Evolutionary conservation across 1,139 yeast genomes (phyloP).

Genomic region (Saccharomycopsis hybrid): DNA sequence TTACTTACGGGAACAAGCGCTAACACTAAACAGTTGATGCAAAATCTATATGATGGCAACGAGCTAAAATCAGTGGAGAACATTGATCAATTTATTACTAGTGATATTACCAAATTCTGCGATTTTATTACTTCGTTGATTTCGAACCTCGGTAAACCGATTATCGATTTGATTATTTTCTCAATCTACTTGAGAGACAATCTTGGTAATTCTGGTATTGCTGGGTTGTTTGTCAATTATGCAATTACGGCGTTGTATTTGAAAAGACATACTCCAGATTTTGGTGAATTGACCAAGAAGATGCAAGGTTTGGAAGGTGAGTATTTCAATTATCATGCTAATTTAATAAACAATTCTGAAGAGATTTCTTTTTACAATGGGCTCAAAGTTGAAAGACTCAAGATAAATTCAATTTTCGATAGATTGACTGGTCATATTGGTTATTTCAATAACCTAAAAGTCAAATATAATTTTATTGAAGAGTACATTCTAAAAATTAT

Average conservation of each 20-base stretch:
- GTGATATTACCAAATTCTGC: conserved; percentile 77
- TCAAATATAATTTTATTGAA: conserved; percentile 67
- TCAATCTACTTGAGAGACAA: conserved; percentile 78
- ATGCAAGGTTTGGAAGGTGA: conserved; percentile 77
- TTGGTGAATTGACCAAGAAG: conserved; percentile 71
- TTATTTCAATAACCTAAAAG: conserved; percentile 38
- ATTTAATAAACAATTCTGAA: conserved; percentile 82
- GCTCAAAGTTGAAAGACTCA: conserved; percentile 68
- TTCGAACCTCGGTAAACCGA: conserved; percentile 87
- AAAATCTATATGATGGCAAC: neutral
- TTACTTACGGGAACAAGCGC: neutral
- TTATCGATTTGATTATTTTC: conserved; percentile 82
- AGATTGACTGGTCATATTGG: conserved; percentile 48
- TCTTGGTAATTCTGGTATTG: conserved; percentile 77
- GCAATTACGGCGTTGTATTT: conserved; percentile 72
- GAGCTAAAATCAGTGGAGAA: conserved; percentile 26
- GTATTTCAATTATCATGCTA: conserved; percentile 80
- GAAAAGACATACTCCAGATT: conserved; percentile 72
- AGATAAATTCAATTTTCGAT: conserved; percentile 54
- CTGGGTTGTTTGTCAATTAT: conserved; percentile 78
- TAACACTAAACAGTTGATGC: neutral
- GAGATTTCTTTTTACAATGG: conserved; percentile 95
- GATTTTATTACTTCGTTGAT: conserved; percentile 79
- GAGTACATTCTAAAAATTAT: conserved; percentile 85
- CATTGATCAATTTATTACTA: conserved; percentile 72